Base-by-base conservation (phyloP, 768 basidiomycete species). In the Pisolithus sp. region DNA sequence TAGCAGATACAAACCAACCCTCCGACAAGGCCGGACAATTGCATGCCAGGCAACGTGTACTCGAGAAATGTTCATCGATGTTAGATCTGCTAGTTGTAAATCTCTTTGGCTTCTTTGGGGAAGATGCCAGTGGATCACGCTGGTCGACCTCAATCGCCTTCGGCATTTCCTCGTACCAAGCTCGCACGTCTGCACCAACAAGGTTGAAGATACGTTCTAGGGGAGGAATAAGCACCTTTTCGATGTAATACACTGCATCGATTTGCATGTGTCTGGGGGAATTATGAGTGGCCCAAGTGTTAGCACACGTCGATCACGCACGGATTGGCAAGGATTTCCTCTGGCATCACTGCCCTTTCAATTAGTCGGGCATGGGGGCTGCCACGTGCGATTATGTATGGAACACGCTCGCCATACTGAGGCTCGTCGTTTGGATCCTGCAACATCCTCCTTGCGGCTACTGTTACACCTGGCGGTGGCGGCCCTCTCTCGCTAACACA, bases 401-500 rank as follows among this genome's bases (percentile, higher is more conserved):
- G 92, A 1, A 98, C 81, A 26, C 95, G 83, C 59, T 99, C 93
- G 17, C 89, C 91, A 62, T 97, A 96, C 59, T 94, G 91, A 1
- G 88, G 77, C 62, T 96, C 94, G 47, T 86, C 80, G 23, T 84
- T 82, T 1, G 83, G 82, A 66, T 98, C 94, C 42, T 80, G 63
- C 13, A 85, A 58, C 67, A 86, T 79, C 50, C 81, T 79, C 26
- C 85, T 77, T 3, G 87, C 86, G 7, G 93, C 94, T 13, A 98
- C 85, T 1, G 83, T 78, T 6, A 83, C 94, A 0, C 93, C 96
- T n/a, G 96, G 93, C 6, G 91, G 93, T 1, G 94, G 96, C 0
- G 83, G 81, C 0, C 74, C 84, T 56, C 82, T 85, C 48, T 93
- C 91, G 55, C 95, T 97, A 24, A 36, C n/a, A 5, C 26, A 30